Conservation (phyloP, 169 alveolate species). For the Plasmodium ovale region DNA sequence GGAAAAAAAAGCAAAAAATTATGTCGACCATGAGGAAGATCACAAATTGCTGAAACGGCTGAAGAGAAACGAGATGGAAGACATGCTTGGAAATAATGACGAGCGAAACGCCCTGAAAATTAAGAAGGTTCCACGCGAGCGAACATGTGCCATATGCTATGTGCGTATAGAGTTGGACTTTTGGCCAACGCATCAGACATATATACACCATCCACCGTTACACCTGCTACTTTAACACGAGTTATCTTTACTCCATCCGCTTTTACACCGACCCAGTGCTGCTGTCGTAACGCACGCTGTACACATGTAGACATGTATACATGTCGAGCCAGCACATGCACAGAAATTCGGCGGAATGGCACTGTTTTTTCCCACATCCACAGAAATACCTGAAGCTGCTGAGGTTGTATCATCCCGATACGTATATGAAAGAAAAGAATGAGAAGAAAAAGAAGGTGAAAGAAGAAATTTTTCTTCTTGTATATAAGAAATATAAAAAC, state of each 20-base stretch:
- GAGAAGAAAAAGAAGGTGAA: conserved; percentile 30
- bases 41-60: conserved; percentile 24
- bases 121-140: conserved; percentile 23
- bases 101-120: conserved; percentile 15
- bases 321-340: neutral
- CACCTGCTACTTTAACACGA: no score
- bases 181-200: no score
- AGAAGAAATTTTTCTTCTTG: conserved; percentile 49
- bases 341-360: neutral
- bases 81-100: conserved; percentile 1
- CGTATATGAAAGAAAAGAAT: conserved; percentile 47
- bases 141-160: neutral
- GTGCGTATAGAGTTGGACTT: neutral
- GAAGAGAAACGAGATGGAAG: conserved; percentile 3
- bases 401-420: conserved; percentile 40
- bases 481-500: conserved; percentile 30
- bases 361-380: neutral
- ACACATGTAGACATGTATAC: neutral
- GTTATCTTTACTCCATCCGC: no score
- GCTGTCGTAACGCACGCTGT: no score
- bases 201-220: neutral
- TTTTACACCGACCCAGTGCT: no score
- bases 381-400: conserved; percentile 54
- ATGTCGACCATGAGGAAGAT: conserved; percentile 48
- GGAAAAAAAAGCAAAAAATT: neutral